Percentiles rank a stretch among this genome's conserved stretches.
phyloP scores from a whole-genome alignment of 805 yeast genomes.

The Wickerhamomyces chaumierensis region DNA sequence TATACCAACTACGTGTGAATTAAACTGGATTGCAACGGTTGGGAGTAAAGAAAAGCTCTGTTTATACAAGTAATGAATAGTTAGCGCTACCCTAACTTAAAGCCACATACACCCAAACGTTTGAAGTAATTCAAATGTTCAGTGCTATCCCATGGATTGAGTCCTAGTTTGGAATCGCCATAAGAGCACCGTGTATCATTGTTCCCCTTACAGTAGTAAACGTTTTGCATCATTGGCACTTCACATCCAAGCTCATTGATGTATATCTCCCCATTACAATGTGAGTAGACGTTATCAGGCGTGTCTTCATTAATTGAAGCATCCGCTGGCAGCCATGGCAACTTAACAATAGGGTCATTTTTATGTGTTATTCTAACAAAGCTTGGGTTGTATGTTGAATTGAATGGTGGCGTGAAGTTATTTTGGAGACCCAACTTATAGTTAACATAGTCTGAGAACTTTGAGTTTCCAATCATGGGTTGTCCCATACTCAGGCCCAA shows the following conservation, averaged over 20 bases:
- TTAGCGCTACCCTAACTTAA: conserved; percentile 2
- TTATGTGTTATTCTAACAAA: conserved; percentile 15
- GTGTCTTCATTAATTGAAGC: no score
- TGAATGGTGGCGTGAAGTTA: neutral
- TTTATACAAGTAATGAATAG: neutral
- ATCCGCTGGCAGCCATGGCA: conserved; percentile 13
- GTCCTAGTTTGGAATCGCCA: conserved; percentile 5
- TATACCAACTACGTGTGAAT: no score
- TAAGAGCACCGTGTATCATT: conserved; percentile 43
- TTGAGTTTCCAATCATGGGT: conserved; percentile 16
- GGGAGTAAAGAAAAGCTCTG: neutral
- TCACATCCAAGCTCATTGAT: conserved; percentile 13
- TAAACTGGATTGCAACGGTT: neutral
- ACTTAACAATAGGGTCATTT: conserved; percentile 17
- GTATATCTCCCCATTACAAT: conserved; percentile 14
- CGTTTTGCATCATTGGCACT: conserved; percentile 29
- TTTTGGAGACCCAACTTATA: conserved; percentile 2
- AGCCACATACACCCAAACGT: conserved; percentile 19
- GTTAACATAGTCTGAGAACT: conserved; percentile 9
- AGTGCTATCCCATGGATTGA: conserved; percentile 10
- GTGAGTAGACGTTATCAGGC: conserved; percentile 11
- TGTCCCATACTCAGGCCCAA: conserved; percentile 17
- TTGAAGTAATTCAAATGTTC: conserved; percentile 20
- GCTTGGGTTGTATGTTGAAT: conserved; percentile 1
- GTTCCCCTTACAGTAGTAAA: conserved; percentile 64